These are phyloP conservation scores for Zymoseptoria crescenta DNA, from an alignment of 2,329 filamentous ascomycete species.

Conservation along the genomic window DNA sequence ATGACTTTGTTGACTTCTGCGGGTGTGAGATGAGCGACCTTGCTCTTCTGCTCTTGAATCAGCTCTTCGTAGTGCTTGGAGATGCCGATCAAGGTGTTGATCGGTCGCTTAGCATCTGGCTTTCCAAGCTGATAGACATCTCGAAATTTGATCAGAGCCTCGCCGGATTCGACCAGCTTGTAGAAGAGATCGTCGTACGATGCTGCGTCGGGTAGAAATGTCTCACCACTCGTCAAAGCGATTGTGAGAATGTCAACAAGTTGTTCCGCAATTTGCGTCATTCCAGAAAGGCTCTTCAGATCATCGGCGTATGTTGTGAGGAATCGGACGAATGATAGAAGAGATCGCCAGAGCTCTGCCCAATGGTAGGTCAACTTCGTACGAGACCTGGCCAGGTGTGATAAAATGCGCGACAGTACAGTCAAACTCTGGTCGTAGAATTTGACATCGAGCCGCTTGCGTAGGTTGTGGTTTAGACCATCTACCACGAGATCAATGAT, in stretches of 20 bases:
- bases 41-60: conserved; percentile 53
- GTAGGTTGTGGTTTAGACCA: conserved; percentile 87
- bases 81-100: conserved; percentile 76
- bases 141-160: conserved; percentile 72
- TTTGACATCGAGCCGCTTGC: conserved; percentile 72
- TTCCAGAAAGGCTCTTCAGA: conserved; percentile 59
- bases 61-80: conserved; percentile 81
- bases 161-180: conserved; percentile 89
- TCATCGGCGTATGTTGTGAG: conserved; percentile 78
- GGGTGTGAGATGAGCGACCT: conserved; percentile 61
- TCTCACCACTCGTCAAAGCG: conserved; percentile 76
- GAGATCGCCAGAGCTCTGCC: conserved; percentile 85
- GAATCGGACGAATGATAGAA: conserved; percentile 84
- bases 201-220: conserved; percentile 77
- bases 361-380: conserved; percentile 84
- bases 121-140: conserved; percentile 56
- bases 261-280: conserved; percentile 66
- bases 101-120: conserved; percentile 50
- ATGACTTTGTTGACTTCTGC: conserved; percentile 83
- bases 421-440: conserved; percentile 64
- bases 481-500: conserved; percentile 85
- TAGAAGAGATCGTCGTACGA: conserved; percentile 97
- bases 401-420: conserved; percentile 73
- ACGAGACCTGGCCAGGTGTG: conserved; percentile 73
- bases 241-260: conserved; percentile 78